Conservation (phyloP, 345 rosid species). For the Populus nigra region DNA sequence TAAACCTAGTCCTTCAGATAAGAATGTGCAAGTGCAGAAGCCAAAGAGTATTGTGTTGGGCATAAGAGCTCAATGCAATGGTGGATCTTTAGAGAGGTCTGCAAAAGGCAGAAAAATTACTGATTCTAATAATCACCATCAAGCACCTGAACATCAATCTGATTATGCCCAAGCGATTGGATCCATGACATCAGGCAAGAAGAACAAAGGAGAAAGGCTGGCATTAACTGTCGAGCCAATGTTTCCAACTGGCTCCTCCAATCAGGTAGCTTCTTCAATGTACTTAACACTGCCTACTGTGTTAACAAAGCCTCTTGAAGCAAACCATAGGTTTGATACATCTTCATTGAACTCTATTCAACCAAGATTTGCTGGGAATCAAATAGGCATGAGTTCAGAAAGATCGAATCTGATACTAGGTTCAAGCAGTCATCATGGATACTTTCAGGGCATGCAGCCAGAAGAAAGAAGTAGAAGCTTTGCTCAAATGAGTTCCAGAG, state of each 20-base stretch:
- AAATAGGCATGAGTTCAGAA: slow-evolving; percentile 18
- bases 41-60: slow-evolving; percentile 43
- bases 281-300: slow-evolving; percentile 31
- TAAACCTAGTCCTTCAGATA: slow-evolving; percentile 16
- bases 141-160: slow-evolving; percentile 12
- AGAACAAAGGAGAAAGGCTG: slow-evolving; percentile 17
- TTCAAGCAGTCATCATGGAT: slow-evolving; percentile 30
- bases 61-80: slow-evolving; percentile 35
- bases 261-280: slow-evolving; percentile 38
- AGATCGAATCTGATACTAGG: slow-evolving; percentile 25
- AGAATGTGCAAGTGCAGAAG: slow-evolving; percentile 24
- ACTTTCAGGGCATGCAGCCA: slow-evolving; percentile 29
- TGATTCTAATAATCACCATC: slow-evolving; percentile 8
- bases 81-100: slow-evolving; percentile 18
- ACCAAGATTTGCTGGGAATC: slow-evolving; percentile 28
- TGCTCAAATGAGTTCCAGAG: slow-evolving; percentile 19
- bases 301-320: slow-evolving; percentile 7
- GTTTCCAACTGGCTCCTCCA: slow-evolving; percentile 22
- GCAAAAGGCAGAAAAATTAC: slow-evolving; percentile 24
- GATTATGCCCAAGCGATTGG: slow-evolving; percentile 21
- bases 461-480: slow-evolving; percentile 33
- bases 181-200: slow-evolving; percentile 18
- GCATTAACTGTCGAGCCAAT: slow-evolving; percentile 21
- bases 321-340: slow-evolving; percentile 30
- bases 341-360: slow-evolving; percentile 27